phyloP scores from a whole-genome alignment of 225 moss, liverwort and hornwort genomes.

The Pseudoscleropodium purum region DNA sequence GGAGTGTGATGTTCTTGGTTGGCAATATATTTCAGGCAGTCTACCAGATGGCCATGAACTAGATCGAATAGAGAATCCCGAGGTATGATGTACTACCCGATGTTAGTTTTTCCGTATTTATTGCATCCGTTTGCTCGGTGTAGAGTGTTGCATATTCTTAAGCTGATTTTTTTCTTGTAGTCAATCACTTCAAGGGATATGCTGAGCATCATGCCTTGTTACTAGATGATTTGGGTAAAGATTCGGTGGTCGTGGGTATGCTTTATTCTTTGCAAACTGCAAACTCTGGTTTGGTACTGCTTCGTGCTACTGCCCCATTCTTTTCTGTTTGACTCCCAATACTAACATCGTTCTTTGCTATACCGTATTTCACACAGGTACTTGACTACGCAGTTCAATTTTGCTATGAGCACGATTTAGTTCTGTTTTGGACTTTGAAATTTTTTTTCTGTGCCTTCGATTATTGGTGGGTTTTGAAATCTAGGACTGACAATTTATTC shows the following conservation, averaged over 20 bases:
- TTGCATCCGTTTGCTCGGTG: neutral
- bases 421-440: neutral
- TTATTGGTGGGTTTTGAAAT: neutral
- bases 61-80: constrained; percentile 93
- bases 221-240: neutral
- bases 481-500: neutral
- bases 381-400: neutral
- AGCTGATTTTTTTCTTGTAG: neutral
- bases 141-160: neutral
- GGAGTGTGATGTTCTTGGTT: constrained; percentile 96
- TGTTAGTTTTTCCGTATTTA: neutral
- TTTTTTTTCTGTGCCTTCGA: neutral
- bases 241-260: neutral
- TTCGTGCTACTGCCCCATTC: neutral
- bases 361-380: neutral
- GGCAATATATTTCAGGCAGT: constrained; percentile 99
- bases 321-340: neutral
- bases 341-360: neutral
- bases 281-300: neutral
- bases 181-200: neutral
- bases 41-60: constrained; percentile 95
- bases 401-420: neutral
- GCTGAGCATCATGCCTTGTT: neutral
- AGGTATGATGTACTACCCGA: constrained; percentile 31
- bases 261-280: neutral